Base-by-base conservation (phyloP, 2,329 filamentous ascomycete genomes). In the Fusarium virguliforme region DNA sequence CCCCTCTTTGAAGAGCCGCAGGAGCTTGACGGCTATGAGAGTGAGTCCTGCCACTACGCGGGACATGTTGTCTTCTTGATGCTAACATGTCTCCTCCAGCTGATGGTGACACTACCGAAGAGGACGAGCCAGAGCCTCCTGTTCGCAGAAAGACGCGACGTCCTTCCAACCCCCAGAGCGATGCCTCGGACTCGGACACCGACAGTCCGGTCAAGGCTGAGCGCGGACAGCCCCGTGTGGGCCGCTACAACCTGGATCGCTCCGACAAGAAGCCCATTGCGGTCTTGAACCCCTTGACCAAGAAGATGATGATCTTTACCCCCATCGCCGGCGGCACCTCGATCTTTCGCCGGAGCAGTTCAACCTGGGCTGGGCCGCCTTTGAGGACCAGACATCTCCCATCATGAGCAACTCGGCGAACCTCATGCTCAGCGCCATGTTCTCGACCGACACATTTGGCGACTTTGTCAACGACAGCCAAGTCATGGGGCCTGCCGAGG, bases 351-450 rank as follows among this genome's bases (percentile, higher is more conserved):
- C 87, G 0, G 87, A 88, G 76, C 84, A 86, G 55, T 88, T 88
- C 76, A 84, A 87, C 62, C 77, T 87, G 60, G 80, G 84, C 18
- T 85, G 84, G 75, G 75, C 83, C n/a, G 75, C 83, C n/a, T 76
- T 80, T 54, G 77, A 82, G 60, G 75, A 82, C 38, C 79, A 84
- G 60, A 77, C 83, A 4, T 84, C 84, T 0, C 89, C 91, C 15
- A 89, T 92, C 75, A 82, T 92, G 67, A 89, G 86, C 77, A 90
- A 92, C 65, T 88, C 90, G 18, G 90, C 90, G 62, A 92, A 94
- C 65, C 86, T 95, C 71, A 94, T 95, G 92, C 90, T 95, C 82
- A 91, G 91, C 54, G 91, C 90, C 73, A 90, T 94, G 82, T 86
- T 90, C 60, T 87, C 86, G 2, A 84, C 83, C 61, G 85, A 86